Percentiles rank a stretch among this genome's conserved stretches.
Evolutionary conservation across 176 grass and related monocot species (phyloP).

Genomic region (Areca catechu): DNA sequence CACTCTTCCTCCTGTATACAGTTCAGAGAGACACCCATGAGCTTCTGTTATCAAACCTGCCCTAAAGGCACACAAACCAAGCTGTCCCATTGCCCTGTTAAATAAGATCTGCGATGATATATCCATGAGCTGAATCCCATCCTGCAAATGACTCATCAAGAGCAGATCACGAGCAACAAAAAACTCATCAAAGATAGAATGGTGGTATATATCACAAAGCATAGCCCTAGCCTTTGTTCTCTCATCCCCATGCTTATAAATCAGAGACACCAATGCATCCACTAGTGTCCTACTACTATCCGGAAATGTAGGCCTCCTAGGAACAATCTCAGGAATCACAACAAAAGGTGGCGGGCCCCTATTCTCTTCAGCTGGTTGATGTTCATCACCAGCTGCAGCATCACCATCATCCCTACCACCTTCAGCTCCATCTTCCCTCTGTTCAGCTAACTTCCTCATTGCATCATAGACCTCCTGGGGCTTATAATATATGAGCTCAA

Average conservation of each 20-base stretch:
- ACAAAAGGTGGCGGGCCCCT: conserved; percentile 57
- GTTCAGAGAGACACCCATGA: conserved; percentile 73
- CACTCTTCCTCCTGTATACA: conserved; percentile 74
- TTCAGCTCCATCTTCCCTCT: conserved; percentile 30
- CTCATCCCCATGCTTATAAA: conserved; percentile 89
- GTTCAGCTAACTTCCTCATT: conserved; percentile 75
- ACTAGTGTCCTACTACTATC: conserved; percentile 69
- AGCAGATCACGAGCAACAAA: conserved; percentile 77
- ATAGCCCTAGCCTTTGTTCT: conserved; percentile 92
- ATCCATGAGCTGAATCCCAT: conserved; percentile 91
- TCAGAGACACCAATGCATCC: conserved; percentile 71
- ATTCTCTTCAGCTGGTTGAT: conserved; percentile 29
- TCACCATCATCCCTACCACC: conserved; percentile 40
- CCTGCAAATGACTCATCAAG: conserved; percentile 96
- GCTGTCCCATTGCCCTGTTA: conserved; percentile 84
- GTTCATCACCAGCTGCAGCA: conserved; percentile 15
- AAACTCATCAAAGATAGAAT: conserved; percentile 87
- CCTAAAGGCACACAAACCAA: conserved; percentile 83
- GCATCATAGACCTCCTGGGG: conserved; percentile 97
- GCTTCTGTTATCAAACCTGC: conserved; percentile 81
- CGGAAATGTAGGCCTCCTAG: conserved; percentile 74
- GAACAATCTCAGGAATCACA: conserved; percentile 70
- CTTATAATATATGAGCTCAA: conserved; percentile 92
- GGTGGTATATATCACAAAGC: conserved; percentile 97
- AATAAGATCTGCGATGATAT: conserved; percentile 92